A percentile compares a stretch with the other conserved stretches of the same genome.
phyloP scores from a whole-genome alignment of 2,329 filamentous ascomycete genomes.

The Daldinia eschscholtzii region DNA sequence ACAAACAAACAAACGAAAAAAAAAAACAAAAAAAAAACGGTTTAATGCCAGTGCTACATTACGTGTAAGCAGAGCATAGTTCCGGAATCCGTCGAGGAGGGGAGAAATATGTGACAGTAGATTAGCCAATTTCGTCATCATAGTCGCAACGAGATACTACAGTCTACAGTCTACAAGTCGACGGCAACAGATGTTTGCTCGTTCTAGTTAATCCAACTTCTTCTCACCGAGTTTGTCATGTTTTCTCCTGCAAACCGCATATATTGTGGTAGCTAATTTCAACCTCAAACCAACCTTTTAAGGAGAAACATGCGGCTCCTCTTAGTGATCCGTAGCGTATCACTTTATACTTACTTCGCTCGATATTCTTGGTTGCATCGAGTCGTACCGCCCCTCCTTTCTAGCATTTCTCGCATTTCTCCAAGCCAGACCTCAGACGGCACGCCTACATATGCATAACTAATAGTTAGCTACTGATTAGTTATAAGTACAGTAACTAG shows the following conservation, averaged over 20 bases:
- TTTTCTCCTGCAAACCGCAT: slow-evolving; percentile 3
- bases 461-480: too few relatives aligned
- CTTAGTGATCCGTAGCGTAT: background rate
- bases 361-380: background rate
- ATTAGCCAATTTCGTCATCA: background rate
- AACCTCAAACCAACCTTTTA: background rate
- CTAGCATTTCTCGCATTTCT: background rate
- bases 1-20: too few relatives aligned
- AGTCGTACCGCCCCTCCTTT: background rate
- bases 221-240: background rate
- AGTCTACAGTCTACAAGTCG: too few relatives aligned
- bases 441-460: background rate
- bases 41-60: slow-evolving; percentile 2
- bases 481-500: too few relatives aligned
- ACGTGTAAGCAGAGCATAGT: slow-evolving; percentile 7
- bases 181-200: background rate
- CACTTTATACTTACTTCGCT: background rate
- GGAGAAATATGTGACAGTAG: background rate
- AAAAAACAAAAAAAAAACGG: background rate
- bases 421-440: background rate
- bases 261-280: background rate
- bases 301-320: slow-evolving; percentile 3
- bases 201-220: background rate
- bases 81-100: background rate
- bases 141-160: background rate